Base-by-base conservation (phyloP, 2,329 filamentous ascomycete species). In the Pseudogymnoascus sp. region DNA sequence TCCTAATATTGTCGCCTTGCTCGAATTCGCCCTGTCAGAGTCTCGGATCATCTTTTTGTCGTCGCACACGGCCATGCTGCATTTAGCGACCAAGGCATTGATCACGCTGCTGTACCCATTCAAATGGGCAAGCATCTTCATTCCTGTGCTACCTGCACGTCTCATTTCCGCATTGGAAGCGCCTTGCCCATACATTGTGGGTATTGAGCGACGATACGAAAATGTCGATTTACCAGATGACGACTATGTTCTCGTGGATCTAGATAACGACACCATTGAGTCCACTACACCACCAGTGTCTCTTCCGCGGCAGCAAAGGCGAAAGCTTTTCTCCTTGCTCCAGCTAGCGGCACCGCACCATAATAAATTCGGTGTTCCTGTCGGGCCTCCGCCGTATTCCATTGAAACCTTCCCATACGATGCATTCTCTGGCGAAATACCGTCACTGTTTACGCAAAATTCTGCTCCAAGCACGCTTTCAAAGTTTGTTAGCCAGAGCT, bases 11-110 rank as follows among this genome's bases (percentile, higher is more conserved):
- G 85, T 99, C 64, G 87, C 90, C 18, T 80, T 99, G 21, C 92
- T 97, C 72, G 94, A 99, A 78, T 97, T 93, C 74, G 89, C 91
- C 67, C 82, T 99, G 73, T 84, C 90, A 1, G 94, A 99, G 77
- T 94, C 92, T 48, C 89, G 93, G 63, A 97, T 99, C 74, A 96
- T 99, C 71, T 87, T 99, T 67, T 80, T 97, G 18, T 97, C 94
- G 7, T 96, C 92, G 1, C 92, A 99, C 73, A 94, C 93, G 1
- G 88, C 92, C 59, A 97, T 99, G 94, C 82, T 99, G 63, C 92
- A 97, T 71, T 82, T 97, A 48, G 93, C 92, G 36, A 95, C 89
- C 69, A 87, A 92, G 73, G 92, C 93, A n/a, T 78, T 97, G 62
- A 84, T 85, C 33, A 92, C 87, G 73, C 78, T 97, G 37, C 78